Evolutionary conservation across 108 stramenopile species (phyloP), one percentile per base, ranked within the genome.

Genomic region (Phaeodactylum tricornutum): DNA sequence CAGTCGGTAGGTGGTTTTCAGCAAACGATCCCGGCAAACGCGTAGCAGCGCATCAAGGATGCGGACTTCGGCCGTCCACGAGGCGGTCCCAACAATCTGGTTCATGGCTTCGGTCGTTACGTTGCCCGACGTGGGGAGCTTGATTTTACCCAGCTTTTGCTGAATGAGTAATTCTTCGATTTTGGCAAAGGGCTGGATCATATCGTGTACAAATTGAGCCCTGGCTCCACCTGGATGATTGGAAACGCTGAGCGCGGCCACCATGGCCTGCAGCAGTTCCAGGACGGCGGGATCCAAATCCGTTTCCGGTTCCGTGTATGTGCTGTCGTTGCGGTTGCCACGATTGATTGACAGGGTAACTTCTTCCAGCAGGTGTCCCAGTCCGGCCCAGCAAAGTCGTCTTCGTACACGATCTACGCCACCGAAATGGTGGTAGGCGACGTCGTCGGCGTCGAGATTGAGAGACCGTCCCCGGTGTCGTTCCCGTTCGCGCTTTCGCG

Each of bases 331-430:
- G 25, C 25, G 7, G 4, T 4, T 55, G 5, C 6, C n/a, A n/a
- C n/a, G n/a, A n/a, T n/a, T n/a, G n/a, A n/a, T n/a, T 21, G 4
- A 3, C 5, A 3, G 8, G 19, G 15, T 45, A 4, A 4, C 2
- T 4, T 45, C 28, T 26, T 8, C 20, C 20, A 45, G 25, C 24
- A 45, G 24, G 24, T 45, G 19, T 40, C 21, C 38, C 5, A 40
- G 7, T 5, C 25, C 74, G 21, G 55, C 53, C 37, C 56, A 49
- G 0, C 29, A 12, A 24, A 63, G 42, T 25, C 55, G 49, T 24
- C 68, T 59, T 62, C 84, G 61, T 15, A 81, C 74, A 12, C 63
- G 59, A 44, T 81, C 77, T 3, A 79, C 50, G 4, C 77, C 84
- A 22, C 84, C 84, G 54, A 56, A 56, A 17, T 61, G 49, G 17